Conservation (phyloP, 2,329 filamentous ascomycete genomes). For the Colletotrichum orchidophilum region DNA sequence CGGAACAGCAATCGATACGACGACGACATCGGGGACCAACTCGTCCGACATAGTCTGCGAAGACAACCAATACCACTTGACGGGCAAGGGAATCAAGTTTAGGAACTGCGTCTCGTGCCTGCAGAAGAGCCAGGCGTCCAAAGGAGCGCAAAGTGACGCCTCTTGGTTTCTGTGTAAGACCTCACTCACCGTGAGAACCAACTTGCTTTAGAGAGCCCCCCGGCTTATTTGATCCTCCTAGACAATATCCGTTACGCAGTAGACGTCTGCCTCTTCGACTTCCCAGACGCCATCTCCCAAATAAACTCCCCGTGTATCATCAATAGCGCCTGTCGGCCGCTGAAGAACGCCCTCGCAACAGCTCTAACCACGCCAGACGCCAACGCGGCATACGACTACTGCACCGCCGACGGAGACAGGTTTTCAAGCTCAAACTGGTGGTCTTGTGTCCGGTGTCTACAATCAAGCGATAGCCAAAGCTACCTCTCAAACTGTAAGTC, state of each 20-base stretch:
- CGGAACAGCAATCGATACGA: constrained; percentile 44
- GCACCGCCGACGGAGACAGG: constrained; percentile 46
- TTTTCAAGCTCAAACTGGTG: constrained; percentile 45
- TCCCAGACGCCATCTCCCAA: constrained; percentile 38
- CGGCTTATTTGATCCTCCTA: constrained; percentile 35
- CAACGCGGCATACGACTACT: constrained; percentile 50
- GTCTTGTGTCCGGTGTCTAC: constrained; percentile 54
- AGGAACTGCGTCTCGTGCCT: constrained; percentile 58
- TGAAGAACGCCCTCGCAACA: constrained; percentile 48
- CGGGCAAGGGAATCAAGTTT: constrained; percentile 53
- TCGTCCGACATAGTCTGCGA: constrained; percentile 57
- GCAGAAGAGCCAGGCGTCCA: constrained; percentile 53
- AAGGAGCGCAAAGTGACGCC: constrained; percentile 51
- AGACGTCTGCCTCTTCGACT: constrained; percentile 56
- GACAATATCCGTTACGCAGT: constrained; percentile 61
- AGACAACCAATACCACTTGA: constrained; percentile 50
- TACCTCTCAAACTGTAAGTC: constrained; percentile 62
- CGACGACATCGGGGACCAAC: constrained; percentile 51
- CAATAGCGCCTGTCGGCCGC: constrained; percentile 49
- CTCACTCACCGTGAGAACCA: background rate
- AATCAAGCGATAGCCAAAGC: constrained; percentile 48
- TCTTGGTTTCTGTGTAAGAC: constrained; percentile 59
- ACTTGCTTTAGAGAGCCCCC: background rate
- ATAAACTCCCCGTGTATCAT: constrained; percentile 54
- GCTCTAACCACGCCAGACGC: constrained; percentile 42